A percentile compares a stretch with the other conserved stretches of the same genome.
Conservation (phyloP, 495 filamentous ascomycete species). For the Neurospora hispaniola region DNA sequence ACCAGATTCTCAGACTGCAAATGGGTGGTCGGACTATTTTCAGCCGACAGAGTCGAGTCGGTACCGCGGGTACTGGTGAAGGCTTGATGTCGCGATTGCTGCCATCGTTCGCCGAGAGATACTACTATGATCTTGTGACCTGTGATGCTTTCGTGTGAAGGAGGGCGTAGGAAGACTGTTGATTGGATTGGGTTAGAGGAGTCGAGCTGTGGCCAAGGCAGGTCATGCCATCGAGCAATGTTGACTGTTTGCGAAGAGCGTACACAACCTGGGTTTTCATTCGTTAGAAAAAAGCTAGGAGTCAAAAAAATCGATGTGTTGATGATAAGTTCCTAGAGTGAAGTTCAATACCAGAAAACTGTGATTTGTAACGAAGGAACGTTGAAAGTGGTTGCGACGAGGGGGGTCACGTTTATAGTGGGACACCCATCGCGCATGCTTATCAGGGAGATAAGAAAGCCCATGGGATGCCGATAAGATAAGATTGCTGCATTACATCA, state of each 20-base stretch:
- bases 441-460: not conserved
- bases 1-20: not conserved
- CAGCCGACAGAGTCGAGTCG: not conserved
- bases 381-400: not conserved
- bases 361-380: not conserved
- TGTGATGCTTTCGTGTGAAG: not conserved
- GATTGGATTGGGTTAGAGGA: not conserved
- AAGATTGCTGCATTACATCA: not conserved
- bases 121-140: not conserved
- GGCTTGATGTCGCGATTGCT: not conserved
- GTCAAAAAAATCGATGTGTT: not conserved
- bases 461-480: not conserved
- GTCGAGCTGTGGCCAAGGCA: not conserved
- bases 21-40: not conserved
- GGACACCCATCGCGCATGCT: not conserved
- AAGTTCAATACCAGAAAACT: not conserved
- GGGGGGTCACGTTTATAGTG: not conserved
- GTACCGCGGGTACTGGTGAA: not conserved
- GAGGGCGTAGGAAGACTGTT: not conserved
- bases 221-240: not conserved
- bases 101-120: not conserved
- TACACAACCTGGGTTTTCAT: not conserved
- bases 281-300: not conserved
- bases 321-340: not conserved
- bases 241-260: not conserved